Base-by-base conservation (phyloP, 495 filamentous ascomycete genomes). In the Evernia prunastri region DNA sequence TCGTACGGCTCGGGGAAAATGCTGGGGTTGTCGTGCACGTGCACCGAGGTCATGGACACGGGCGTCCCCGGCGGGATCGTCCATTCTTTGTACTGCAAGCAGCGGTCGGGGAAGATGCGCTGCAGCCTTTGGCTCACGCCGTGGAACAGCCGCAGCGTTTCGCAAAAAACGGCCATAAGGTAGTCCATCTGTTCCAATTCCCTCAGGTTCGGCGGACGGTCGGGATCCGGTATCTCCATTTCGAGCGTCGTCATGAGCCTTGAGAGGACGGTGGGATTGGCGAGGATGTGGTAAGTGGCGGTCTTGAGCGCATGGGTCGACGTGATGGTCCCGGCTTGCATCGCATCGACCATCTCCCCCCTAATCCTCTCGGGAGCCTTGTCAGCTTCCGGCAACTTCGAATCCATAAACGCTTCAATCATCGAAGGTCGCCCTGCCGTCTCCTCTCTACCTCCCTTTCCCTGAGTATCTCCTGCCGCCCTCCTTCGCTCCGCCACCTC, bases 101-200 rank as follows among this genome's bases (percentile, higher is more conserved):
- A 69, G 27, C 67, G 61, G 31, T 78, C 68, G 0, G 77, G 76
- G 0, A 70, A 69, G 23, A 78, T 71, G 12, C 78, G 74, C 20
- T 72, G 69, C 12, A 76, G 68, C 1, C 76, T 68, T 0, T 77
- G 74, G 36, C 66, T 72, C 6, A 77, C 66, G 2, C 69, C 79
- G 9, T 74, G 72, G 72, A 42, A 77, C 68, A 33, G 75, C 78
- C 17, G 70, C 63, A 18, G 74, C 40, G 42, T 43, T 18, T 43
- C 18, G 8, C n/a, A 42, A 15, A 42, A 15, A 13, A 42, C 12
- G 3, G 39, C 39, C 39, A 42, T 42, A 2, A 42, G 39, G 17
- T 42, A 42, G 39, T 42, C 39, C 18, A 43, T 43, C 42, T 43
- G 42, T 20, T 43, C 42, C 42, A 43, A 43, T 43, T 4, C 18